Conservation (phyloP, 179 eudicot species). For the Patellifolia procumbens region DNA sequence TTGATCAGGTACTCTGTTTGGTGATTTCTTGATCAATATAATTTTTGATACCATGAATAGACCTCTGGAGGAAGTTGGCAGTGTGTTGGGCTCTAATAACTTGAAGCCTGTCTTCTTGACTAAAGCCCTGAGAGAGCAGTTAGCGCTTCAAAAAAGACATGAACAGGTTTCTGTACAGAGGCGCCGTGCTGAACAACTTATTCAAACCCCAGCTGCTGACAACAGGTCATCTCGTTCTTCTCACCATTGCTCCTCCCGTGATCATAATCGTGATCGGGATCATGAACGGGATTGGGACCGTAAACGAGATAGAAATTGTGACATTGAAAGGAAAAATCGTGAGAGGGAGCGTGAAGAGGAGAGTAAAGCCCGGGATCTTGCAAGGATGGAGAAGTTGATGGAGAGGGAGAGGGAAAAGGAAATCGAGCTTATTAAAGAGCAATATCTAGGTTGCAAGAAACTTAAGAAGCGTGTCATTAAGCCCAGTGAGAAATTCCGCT, state of each 20-base stretch:
- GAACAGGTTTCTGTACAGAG: constrained; percentile 46
- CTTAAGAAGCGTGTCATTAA: constrained; percentile 82
- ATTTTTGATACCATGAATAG: constrained; percentile 36
- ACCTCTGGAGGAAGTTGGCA: constrained; percentile 34
- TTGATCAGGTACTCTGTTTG: too few relatives aligned
- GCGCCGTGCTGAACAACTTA: constrained; percentile 44
- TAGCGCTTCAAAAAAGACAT: constrained; percentile 62
- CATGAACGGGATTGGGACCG: neutral
- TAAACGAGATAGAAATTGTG: constrained; percentile 18
- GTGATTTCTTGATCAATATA: too few relatives aligned
- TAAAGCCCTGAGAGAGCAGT: constrained; percentile 59
- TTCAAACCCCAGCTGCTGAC: constrained; percentile 32
- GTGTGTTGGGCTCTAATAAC: constrained; percentile 23
- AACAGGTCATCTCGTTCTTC: constrained; percentile 23
- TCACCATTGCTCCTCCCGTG: constrained; percentile 31
- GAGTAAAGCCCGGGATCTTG: constrained; percentile 37
- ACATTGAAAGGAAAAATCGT: constrained; percentile 5
- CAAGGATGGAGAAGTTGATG: constrained; percentile 43
- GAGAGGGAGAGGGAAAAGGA: constrained; percentile 73
- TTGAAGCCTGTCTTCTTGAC: constrained; percentile 65
- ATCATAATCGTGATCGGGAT: too few relatives aligned
- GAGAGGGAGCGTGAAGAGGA: constrained; percentile 55
- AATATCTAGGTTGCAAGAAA: constrained; percentile 74
- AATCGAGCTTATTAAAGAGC: constrained; percentile 72
- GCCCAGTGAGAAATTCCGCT: constrained; percentile 81